A percentile compares a stretch with the other conserved stretches of the same genome.
phyloP scores from a whole-genome alignment of 306 rosid genomes.

The Pterocarpus macrocarpus region DNA sequence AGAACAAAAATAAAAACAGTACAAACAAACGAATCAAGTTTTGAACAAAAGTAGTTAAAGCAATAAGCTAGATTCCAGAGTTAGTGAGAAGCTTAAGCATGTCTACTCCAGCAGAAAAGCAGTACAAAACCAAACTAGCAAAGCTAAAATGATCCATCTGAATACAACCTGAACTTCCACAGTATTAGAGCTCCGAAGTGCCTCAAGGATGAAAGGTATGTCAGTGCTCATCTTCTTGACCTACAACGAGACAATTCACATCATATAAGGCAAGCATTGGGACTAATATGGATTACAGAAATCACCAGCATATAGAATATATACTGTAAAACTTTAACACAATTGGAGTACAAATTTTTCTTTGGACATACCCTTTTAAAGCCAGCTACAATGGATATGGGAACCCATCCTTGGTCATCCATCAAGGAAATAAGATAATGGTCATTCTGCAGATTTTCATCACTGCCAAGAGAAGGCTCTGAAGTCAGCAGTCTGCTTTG shows the following conservation, averaged over 20 bases:
- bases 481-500: constrained; percentile 54
- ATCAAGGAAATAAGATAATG: constrained; percentile 78
- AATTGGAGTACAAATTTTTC: constrained; percentile 31
- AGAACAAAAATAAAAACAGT: constrained; percentile 5
- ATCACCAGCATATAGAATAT: constrained; percentile 25
- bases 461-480: constrained; percentile 74
- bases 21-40: neutral
- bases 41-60: constrained; percentile 6
- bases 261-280: neutral
- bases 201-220: constrained; percentile 80
- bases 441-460: constrained; percentile 89
- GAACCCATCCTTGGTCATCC: constrained; percentile 98
- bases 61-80: constrained; percentile 24
- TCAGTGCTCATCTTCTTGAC: constrained; percentile 85
- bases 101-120: constrained; percentile 4
- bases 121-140: constrained; percentile 13
- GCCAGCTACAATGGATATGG: constrained; percentile 72
- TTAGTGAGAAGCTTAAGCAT: constrained; percentile 9
- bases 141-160: constrained; percentile 27
- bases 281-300: constrained; percentile 34
- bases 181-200: constrained; percentile 71
- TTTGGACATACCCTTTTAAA: constrained; percentile 83
- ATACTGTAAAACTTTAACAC: constrained; percentile 12
- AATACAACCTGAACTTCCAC: constrained; percentile 89
- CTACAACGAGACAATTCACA: constrained; percentile 39